A percentile compares a stretch with the other conserved stretches of the same genome.
These are phyloP conservation scores for Cicer chorassanicum DNA, from an alignment of 306 rosid genomes.

Conservation along the genomic window DNA sequence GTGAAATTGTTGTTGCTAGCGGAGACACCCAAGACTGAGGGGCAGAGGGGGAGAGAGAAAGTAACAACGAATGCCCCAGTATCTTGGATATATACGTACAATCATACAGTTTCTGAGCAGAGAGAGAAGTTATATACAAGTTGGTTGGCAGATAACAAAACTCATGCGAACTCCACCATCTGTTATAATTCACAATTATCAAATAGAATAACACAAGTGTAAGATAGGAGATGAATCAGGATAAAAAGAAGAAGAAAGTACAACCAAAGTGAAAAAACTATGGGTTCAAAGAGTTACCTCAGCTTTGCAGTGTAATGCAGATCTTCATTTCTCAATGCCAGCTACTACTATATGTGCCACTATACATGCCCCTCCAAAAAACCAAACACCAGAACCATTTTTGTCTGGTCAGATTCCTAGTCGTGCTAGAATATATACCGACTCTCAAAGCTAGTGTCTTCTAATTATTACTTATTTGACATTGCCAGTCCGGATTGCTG, in stretches of 20 bases:
- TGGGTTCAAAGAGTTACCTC: constrained; percentile 40
- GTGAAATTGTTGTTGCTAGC: constrained; percentile 27
- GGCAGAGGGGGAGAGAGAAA: neutral
- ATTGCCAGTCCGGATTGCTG: constrained; percentile 59
- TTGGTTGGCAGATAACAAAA: constrained; percentile 42
- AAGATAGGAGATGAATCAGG: constrained; percentile 22
- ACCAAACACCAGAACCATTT: constrained; percentile 39
- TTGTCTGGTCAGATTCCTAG: constrained; percentile 34
- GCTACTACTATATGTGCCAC: constrained; percentile 38
- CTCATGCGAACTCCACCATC: constrained; percentile 43
- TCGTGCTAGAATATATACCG: constrained; percentile 40
- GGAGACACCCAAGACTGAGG: constrained; percentile 33
- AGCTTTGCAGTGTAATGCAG: constrained; percentile 39
- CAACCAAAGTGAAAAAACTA: constrained; percentile 5
- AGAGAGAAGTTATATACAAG: constrained; percentile 50
- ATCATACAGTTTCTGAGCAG: constrained; percentile 36
- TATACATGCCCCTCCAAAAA: constrained; percentile 42
- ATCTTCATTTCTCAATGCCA: constrained; percentile 22
- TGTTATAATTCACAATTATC: constrained; percentile 35
- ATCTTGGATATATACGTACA: constrained; percentile 39
- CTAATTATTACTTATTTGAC: constrained; percentile 48
- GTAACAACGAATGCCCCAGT: constrained; percentile 34
- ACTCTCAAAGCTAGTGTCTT: constrained; percentile 34
- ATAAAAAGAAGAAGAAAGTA: constrained; percentile 2
- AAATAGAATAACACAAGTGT: constrained; percentile 23